Conservation (phyloP, 345 rosid genomes). For the Brassica incana region DNA sequence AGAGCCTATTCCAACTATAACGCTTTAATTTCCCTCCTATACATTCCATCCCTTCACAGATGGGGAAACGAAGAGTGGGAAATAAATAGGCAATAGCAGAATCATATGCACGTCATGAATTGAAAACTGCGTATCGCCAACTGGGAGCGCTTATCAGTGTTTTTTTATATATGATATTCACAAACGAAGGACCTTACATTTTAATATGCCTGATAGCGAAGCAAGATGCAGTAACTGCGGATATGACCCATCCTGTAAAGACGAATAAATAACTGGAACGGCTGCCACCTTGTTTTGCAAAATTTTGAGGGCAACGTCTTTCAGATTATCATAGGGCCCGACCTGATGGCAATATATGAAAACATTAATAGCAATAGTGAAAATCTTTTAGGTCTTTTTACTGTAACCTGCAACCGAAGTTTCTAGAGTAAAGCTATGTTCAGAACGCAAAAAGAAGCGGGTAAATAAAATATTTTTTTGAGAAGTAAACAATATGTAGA, state of each 20-base stretch:
- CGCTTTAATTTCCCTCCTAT: background rate
- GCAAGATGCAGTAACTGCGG: conserved; percentile 92
- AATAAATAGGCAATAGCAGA: background rate
- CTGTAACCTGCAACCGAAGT: conserved; percentile 20
- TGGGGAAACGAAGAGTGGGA: background rate
- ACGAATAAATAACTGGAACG: conserved; percentile 68
- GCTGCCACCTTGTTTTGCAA: conserved; percentile 76
- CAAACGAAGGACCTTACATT: conserved; percentile 55
- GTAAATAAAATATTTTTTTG: background rate
- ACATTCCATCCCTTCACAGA: background rate
- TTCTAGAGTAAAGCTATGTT: background rate
- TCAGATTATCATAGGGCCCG: conserved; percentile 82
- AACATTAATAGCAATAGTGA: conserved; percentile 15
- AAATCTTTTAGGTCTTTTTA: background rate
- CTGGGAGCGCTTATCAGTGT: conserved; percentile 1
- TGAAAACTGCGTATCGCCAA: background rate
- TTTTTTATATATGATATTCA: background rate
- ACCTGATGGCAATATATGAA: conserved; percentile 57
- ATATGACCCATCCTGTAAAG: conserved; percentile 58
- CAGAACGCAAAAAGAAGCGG: conserved; percentile 7
- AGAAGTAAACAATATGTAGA: conserved; percentile 14
- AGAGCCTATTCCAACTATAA: conserved; percentile 13
- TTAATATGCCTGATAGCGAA: conserved; percentile 86
- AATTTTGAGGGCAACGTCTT: conserved; percentile 80
- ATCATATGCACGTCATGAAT: background rate